These are phyloP conservation scores for Penicillium sp. DNA, from an alignment of 2,329 filamentous ascomycete genomes.

Conservation along the genomic window DNA sequence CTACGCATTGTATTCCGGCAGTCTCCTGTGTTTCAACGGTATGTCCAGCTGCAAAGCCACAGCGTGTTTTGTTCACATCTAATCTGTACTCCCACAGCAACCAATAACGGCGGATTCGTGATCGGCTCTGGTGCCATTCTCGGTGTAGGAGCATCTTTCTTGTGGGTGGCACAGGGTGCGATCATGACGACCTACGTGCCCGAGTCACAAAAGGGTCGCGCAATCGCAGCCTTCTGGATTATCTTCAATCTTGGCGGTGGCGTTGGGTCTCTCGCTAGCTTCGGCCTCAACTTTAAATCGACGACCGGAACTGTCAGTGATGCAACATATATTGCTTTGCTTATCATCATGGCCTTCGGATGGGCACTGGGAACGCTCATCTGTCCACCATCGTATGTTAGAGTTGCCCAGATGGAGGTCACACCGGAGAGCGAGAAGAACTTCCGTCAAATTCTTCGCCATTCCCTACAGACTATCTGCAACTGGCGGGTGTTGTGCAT, in stretches of 20 bases:
- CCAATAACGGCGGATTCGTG: slow-evolving; percentile 44
- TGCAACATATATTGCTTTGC: slow-evolving; percentile 51
- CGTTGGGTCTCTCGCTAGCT: slow-evolving; percentile 45
- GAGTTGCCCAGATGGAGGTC: slow-evolving; percentile 37
- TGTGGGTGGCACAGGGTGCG: slow-evolving; percentile 50
- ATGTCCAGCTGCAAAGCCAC: neutral
- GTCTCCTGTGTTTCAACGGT: slow-evolving; percentile 46
- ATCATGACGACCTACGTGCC: slow-evolving; percentile 50
- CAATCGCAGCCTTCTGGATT: slow-evolving; percentile 47
- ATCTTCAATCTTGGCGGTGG: slow-evolving; percentile 49
- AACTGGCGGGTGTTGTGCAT: slow-evolving; percentile 50
- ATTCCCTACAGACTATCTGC: slow-evolving; percentile 37
- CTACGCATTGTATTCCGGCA: slow-evolving; percentile 47
- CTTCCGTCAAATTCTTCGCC: slow-evolving; percentile 30
- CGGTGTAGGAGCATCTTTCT: slow-evolving; percentile 46
- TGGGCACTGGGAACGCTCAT: slow-evolving; percentile 49
- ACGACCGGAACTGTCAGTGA: slow-evolving; percentile 47
- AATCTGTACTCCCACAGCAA: slow-evolving; percentile 18
- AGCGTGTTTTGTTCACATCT: neutral
- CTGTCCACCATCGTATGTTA: slow-evolving; percentile 48
- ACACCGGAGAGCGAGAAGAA: slow-evolving; percentile 42
- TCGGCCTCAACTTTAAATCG: slow-evolving; percentile 46
- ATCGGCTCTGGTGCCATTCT: slow-evolving; percentile 47
- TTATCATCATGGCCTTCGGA: slow-evolving; percentile 51
- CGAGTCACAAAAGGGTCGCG: slow-evolving; percentile 44